Conservation (phyloP, 1,139 yeast species). For the Saccharomyces hybrid region DNA sequence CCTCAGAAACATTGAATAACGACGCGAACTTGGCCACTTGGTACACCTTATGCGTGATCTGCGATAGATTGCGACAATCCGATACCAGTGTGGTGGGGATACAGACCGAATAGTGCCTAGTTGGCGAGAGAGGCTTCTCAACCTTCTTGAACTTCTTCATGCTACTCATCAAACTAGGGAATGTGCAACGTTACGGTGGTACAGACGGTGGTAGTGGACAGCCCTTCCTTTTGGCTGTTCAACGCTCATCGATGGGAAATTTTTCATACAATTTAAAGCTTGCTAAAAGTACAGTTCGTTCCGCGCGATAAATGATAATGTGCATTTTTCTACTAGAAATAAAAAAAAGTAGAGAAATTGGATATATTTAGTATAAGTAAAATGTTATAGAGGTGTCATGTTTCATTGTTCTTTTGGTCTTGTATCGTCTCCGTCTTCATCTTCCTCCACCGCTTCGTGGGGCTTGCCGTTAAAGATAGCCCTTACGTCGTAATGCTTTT, state of each 20-base stretch:
- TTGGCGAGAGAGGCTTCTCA: slow-evolving; percentile 21
- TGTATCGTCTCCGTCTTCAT: slow-evolving; percentile 10
- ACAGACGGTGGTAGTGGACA: neutral
- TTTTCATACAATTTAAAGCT: neutral
- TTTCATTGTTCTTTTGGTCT: slow-evolving; percentile 1
- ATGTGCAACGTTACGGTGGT: neutral
- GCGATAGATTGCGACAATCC: slow-evolving; percentile 60
- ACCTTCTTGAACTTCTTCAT: slow-evolving; percentile 18
- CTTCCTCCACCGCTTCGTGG: slow-evolving; percentile 27
- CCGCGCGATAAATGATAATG: neutral
- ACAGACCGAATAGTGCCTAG: slow-evolving; percentile 44
- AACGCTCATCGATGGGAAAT: neutral
- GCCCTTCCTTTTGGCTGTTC: neutral
- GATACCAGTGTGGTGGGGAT: slow-evolving; percentile 56
- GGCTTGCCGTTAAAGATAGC: slow-evolving; percentile 41
- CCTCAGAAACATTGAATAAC: slow-evolving; percentile 60
- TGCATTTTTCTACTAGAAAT: neutral
- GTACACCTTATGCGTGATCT: slow-evolving; percentile 63
- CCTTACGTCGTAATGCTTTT: slow-evolving; percentile 67
- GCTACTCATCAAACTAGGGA: neutral
- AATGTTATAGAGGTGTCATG: slow-evolving; percentile 2
- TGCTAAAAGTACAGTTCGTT: neutral
- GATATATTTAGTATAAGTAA: slow-evolving; percentile 3
- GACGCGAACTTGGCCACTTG: slow-evolving; percentile 74
- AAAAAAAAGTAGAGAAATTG: neutral